Base-by-base conservation (phyloP, 2,329 filamentous ascomycete genomes). In the Talaromyces marneffei region DNA sequence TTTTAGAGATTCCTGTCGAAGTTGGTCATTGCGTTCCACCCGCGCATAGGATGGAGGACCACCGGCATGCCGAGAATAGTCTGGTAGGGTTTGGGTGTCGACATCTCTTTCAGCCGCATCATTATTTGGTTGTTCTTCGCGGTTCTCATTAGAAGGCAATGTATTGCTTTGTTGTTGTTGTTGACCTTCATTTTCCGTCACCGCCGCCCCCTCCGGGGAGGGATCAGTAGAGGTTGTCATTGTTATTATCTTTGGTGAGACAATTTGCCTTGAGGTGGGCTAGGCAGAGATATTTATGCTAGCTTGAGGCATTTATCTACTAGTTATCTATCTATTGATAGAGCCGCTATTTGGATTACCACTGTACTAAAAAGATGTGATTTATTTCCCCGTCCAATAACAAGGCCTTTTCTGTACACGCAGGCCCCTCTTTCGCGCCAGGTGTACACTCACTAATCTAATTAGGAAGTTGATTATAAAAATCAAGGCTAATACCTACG, bases 21-120 rank as follows among this genome's bases (percentile, higher is more conserved):
- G 52, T 39, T 20, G 58, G 10, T 39, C 39, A 27, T 31, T 37
- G 25, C 16, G 37, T 31, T 10, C 8, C 10, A 52, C 58, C 1
- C 50, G 50, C 9, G 48, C 58, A 8, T 60, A 60, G 14, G 58
- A 60, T 33, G 58, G 58, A 8, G 39, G 58, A 16, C 44, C 7
- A 33, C 31, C 33, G 2, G 20, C 23, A 4, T 12, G 33, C 5
- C 4, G 56, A 27, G 57, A 50, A 37, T 60, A 60, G 1, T 7
- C 12, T 54, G 57, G 57, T 23, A 60, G 37, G 16, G 12, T 7
- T 12, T 59, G 44, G 16, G 20, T 27, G 33, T 55, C 33, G 14
- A 27, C 27, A 35, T 40, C 31, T 14, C 25, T 27, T 27, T 25
- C 52, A 7, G 12, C 12, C 10, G 48, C 31, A 54, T 54, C 6